Conservation (phyloP, 495 filamentous ascomycete genomes). For the Neurospora africana region DNA sequence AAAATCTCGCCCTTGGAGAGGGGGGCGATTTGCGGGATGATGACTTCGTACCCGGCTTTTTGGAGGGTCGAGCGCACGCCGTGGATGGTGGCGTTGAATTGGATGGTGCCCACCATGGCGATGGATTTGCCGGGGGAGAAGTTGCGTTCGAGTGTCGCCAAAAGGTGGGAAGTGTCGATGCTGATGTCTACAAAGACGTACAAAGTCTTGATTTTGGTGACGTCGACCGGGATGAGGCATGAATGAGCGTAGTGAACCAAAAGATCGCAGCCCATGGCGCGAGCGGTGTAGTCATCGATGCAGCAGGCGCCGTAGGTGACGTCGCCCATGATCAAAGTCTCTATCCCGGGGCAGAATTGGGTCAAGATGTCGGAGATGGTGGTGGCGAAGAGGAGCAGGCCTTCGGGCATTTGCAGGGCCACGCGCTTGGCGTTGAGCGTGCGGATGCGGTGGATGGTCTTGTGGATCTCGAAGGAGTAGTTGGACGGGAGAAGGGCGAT, state of each 20-base stretch:
- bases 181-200: constrained; percentile 98
- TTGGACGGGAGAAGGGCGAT: constrained; percentile 81
- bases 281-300: constrained; percentile 95
- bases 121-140: constrained; percentile 75
- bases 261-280: constrained; percentile 87
- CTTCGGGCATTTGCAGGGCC: constrained; percentile 93
- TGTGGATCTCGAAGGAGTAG: constrained; percentile 97
- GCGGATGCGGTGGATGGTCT: constrained; percentile 92
- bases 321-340: constrained; percentile 97
- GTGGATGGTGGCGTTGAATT: constrained; percentile 96
- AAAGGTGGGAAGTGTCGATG: constrained; percentile 80
- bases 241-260: constrained; percentile 96
- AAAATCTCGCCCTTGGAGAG: constrained; percentile 90
- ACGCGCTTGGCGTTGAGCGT: constrained; percentile 64
- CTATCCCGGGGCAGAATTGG: constrained; percentile 80
- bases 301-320: constrained; percentile 98
- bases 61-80: constrained; percentile 65
- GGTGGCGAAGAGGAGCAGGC: constrained; percentile 88
- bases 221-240: constrained; percentile 90
- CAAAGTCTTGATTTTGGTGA: constrained; percentile 87
- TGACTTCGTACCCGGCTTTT: constrained; percentile 64
- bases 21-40: constrained; percentile 89
- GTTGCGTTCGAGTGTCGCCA: constrained; percentile 81
- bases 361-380: constrained; percentile 96
- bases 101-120: constrained; percentile 91